These are phyloP conservation scores for Xylaria sp. DNA, from an alignment of 2,329 filamentous ascomycete genomes.

Conservation along the genomic window DNA sequence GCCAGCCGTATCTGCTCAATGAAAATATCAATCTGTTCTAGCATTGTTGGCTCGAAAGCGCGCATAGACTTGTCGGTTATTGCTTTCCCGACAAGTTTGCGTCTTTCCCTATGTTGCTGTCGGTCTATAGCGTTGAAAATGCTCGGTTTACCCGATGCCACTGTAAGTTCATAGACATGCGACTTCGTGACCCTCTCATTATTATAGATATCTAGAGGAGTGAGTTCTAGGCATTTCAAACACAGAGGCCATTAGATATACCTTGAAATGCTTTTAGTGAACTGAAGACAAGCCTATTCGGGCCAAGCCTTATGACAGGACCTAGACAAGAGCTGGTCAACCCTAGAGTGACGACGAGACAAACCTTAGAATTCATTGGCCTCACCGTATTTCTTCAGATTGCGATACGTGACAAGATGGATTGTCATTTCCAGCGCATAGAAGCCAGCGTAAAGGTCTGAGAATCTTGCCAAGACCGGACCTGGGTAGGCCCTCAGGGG, in stretches of 20 bases:
- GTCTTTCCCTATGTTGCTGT: conserved; percentile 26
- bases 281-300: conserved; percentile 35
- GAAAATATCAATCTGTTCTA: conserved; percentile 38
- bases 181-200: conserved; percentile 37
- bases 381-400: no score
- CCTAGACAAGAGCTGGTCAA: conserved; percentile 11
- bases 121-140: conserved; percentile 34
- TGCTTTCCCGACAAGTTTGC: conserved; percentile 27
- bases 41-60: conserved; percentile 42
- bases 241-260: neutral
- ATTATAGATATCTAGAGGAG: conserved; percentile 33
- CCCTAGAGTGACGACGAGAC: no score
- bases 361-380: no score
- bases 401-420: no score
- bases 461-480: no score
- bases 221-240: neutral
- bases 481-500: no score
- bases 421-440: no score
- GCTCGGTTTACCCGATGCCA: conserved; percentile 17
- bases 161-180: conserved; percentile 25
- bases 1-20: conserved; percentile 8
- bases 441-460: no score
- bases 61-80: conserved; percentile 38
- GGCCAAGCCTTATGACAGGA: conserved; percentile 33
- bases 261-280: conserved; percentile 29